Percentiles rank a stretch among this genome's conserved stretches.
Conservation (phyloP, 306 rosid species). For the Comarum palustre region DNA sequence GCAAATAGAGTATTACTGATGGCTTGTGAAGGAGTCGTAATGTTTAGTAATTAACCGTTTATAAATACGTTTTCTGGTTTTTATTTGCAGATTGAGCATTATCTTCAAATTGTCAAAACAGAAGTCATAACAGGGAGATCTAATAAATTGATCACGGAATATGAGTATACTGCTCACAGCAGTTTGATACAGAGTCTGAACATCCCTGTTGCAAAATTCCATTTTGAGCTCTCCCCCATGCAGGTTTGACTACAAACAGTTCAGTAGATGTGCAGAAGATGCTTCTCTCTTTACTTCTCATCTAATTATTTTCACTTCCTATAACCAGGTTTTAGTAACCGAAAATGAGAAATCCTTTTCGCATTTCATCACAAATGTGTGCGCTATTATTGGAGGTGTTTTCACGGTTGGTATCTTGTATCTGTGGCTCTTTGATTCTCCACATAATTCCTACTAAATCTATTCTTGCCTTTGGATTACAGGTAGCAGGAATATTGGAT, state of each 20-base stretch:
- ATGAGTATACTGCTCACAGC: constrained; percentile 98
- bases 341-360: constrained; percentile 80
- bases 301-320: constrained; percentile 17
- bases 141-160: constrained; percentile 67
- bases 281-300: constrained; percentile 5
- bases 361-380: constrained; percentile 87
- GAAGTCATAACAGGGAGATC: constrained; percentile 62
- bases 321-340: constrained; percentile 65
- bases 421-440: neutral
- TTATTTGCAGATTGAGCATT: constrained; percentile 82
- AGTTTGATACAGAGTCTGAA: constrained; percentile 58
- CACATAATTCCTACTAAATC: neutral
- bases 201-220: constrained; percentile 85
- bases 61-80: constrained; percentile 12
- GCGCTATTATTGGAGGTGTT: constrained; percentile 94
- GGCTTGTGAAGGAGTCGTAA: constrained; percentile 1
- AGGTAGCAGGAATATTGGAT: constrained; percentile 97
- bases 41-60: neutral
- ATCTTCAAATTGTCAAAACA: constrained; percentile 88
- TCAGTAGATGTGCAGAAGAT: constrained; percentile 17
- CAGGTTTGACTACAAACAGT: constrained; percentile 49
- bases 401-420: constrained; percentile 76
- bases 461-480: constrained; percentile 35
- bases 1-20: neutral
- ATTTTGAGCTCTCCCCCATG: constrained; percentile 96